Base-by-base conservation (phyloP, 208 protist genomes). In the Perkinsela sp. region DNA sequence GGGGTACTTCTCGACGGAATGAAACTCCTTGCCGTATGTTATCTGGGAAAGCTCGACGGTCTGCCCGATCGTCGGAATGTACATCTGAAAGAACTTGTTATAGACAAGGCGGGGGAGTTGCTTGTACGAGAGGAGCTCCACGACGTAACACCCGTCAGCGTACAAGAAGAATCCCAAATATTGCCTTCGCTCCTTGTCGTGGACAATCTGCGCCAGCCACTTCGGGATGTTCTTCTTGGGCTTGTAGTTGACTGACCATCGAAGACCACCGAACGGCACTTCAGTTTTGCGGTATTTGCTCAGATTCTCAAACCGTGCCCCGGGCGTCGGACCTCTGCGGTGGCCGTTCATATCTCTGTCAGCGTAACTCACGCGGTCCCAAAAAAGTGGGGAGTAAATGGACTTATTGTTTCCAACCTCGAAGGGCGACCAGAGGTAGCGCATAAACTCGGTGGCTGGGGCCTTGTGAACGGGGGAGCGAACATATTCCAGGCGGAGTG, bases 161-260 rank as follows among this genome's bases (percentile, higher is more conserved):
- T 92, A 92, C 28, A 92, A 74, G 40, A 90, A 92, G 68, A 92
- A 92, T 28, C 86, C 86, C 1, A 92, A 68, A 72, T 90, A 90
- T 0, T 77, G 72, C 69, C 84, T 85, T 65, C 79, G 78, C n/a
- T 84, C 77, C 0, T 79, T 82, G 28, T 86, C 78, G 70, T 92
- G 80, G 30, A 87, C 74, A 32, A 92, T 75, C 68, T 84, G 90
- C 2, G 86, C 84, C 1, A 92, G 78, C 84, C 86, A 92, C 75
- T 92, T 92, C 0, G 86, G 86, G 40, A 92, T 78, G 31, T 82
- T 81, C 68, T 87, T 86, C 75, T 88, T 82, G 48, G 86, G 86
- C 69, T 92, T 87, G 78, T 90, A 83, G 71, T 92, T 92, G 31
- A 92, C 74, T 73, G 84, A 77, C 6, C 86, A 48, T 0, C 86